A percentile compares a stretch with the other conserved stretches of the same genome.
phyloP scores from a whole-genome alignment of 164 flowering plant genomes.

The Tetrastigma voinierianum region DNA sequence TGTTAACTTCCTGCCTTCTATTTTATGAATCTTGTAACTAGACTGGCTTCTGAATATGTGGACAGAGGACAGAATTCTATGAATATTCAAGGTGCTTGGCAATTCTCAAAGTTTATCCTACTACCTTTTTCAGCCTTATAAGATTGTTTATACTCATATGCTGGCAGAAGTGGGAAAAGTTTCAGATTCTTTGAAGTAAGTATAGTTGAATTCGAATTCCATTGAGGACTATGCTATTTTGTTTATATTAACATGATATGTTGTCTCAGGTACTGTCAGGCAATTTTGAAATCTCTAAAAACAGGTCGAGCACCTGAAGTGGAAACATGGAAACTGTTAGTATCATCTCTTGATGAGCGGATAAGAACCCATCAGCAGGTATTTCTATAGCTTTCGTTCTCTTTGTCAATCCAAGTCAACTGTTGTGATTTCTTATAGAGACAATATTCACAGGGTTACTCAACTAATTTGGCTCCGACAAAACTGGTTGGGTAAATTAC shows the following conservation, averaged over 20 bases:
- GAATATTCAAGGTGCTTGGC: constrained; percentile 73
- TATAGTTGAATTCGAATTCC: neutral
- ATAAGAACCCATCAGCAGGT: constrained; percentile 73
- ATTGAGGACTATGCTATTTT: neutral
- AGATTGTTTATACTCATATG: constrained; percentile 76
- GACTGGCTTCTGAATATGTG: constrained; percentile 5
- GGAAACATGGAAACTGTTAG: constrained; percentile 49
- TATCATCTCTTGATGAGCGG: constrained; percentile 68
- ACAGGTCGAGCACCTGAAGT: constrained; percentile 66
- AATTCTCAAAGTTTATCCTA: constrained; percentile 67
- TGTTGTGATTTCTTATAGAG: neutral
- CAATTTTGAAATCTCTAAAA: constrained; percentile 54
- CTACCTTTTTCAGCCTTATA: constrained; percentile 78
- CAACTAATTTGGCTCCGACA: constrained; percentile 56
- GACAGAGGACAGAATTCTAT: constrained; percentile 74
- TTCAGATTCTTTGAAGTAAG: constrained; percentile 67
- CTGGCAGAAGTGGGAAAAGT: constrained; percentile 75
- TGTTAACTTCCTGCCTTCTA: neutral
- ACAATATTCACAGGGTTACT: constrained; percentile 44
- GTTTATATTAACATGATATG: constrained; percentile 1
- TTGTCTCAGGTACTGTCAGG: constrained; percentile 63
- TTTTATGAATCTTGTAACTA: constrained; percentile 1
- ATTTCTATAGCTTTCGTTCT: neutral
- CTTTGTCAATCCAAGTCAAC: neutral
- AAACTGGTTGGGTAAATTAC: constrained; percentile 63